Percentiles rank a stretch among this genome's conserved stretches.
Conservation (phyloP, 1,284 basidiomycete genomes). For the Pascua sp. region DNA sequence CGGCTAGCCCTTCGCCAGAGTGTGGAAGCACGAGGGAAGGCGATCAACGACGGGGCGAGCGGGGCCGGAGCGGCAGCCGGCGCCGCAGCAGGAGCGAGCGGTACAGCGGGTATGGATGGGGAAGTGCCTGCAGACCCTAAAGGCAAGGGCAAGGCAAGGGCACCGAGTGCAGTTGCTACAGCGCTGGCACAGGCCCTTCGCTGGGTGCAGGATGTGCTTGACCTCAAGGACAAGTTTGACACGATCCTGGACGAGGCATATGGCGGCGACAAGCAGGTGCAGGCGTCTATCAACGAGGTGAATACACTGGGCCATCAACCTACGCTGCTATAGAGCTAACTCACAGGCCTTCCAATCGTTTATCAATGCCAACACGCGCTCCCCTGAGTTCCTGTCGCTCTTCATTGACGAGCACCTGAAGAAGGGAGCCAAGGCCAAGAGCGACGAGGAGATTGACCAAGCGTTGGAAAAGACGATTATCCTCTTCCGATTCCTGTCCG, state of each 20-base stretch:
- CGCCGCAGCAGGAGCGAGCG: conserved; percentile 20
- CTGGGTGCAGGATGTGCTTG: conserved; percentile 92
- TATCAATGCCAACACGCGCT: conserved; percentile 81
- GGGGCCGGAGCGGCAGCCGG: no score
- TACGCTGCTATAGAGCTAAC: conserved; percentile 4
- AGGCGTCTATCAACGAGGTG: conserved; percentile 84
- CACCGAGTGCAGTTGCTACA: conserved; percentile 24
- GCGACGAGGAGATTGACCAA: conserved; percentile 82
- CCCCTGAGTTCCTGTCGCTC: conserved; percentile 91
- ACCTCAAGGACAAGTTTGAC: conserved; percentile 90
- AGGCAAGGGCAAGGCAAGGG: conserved; percentile 61
- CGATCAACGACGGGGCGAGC: conserved; percentile 63
- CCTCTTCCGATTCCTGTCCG: conserved; percentile 88
- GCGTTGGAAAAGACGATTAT: conserved; percentile 93
- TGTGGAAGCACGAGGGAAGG: conserved; percentile 70
- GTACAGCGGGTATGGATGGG: conserved; percentile 33
- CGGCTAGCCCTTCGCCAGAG: conserved; percentile 71
- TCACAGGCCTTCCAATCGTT: conserved; percentile 84
- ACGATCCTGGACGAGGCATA: conserved; percentile 69
- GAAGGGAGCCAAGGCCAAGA: conserved; percentile 96
- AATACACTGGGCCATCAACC: conserved; percentile 13
- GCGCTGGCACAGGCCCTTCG: conserved; percentile 62
- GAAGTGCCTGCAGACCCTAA: conserved; percentile 49
- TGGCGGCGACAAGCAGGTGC: conserved; percentile 69
- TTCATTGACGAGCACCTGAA: conserved; percentile 97